phyloP scores from a whole-genome alignment of 768 basidiomycete species.

The Mycena vulgaris region DNA sequence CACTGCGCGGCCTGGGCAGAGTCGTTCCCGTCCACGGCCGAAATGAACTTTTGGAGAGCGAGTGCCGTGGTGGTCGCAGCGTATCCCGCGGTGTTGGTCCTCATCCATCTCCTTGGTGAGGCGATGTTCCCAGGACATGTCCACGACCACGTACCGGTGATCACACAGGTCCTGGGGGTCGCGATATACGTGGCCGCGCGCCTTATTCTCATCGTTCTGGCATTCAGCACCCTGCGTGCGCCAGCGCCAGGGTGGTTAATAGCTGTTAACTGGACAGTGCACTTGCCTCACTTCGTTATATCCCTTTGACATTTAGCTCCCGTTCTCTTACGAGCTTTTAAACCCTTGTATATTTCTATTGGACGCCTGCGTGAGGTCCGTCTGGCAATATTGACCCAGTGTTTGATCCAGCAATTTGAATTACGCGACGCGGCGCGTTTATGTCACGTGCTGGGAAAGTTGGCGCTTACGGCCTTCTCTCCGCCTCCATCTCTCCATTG shows the following conservation, averaged over 20 bases:
- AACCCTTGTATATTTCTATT: too few relatives aligned
- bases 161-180: neutral
- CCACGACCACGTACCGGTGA: neutral
- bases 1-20: constrained; percentile 46
- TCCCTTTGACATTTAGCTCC: neutral
- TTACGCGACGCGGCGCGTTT: neutral
- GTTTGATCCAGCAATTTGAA: too few relatives aligned
- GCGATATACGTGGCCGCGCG: neutral
- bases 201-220: neutral
- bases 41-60: constrained; percentile 12
- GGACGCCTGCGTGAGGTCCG: too few relatives aligned
- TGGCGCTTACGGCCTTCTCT: too few relatives aligned
- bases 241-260: neutral
- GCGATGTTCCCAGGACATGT: neutral
- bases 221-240: neutral
- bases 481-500: too few relatives aligned
- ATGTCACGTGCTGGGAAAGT: too few relatives aligned
- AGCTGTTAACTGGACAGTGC: neutral
- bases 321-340: too few relatives aligned
- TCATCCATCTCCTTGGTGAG: neutral
- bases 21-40: constrained; percentile 36
- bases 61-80: neutral
- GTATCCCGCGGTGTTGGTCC: neutral
- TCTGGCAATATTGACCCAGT: too few relatives aligned
- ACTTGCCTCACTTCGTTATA: neutral